Conservation (phyloP, 164 flowering plant species). For the Annona cherimola region DNA sequence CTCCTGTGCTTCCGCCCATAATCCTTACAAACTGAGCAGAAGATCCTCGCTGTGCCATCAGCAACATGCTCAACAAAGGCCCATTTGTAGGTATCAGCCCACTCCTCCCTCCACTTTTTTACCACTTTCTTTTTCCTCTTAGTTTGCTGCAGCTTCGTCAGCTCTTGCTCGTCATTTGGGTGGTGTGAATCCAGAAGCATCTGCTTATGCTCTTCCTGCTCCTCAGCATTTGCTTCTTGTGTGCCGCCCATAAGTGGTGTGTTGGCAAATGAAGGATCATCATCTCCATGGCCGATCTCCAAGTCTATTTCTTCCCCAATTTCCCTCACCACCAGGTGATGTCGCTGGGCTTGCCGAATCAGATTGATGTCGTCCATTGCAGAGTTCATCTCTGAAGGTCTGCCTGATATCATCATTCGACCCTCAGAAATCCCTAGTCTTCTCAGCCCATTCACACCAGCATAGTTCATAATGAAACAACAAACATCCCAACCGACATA, state of each 20-base stretch:
- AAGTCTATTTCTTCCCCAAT: conserved; percentile 92
- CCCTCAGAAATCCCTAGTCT: conserved; percentile 19
- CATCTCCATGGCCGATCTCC: conserved; percentile 93
- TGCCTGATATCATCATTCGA: conserved; percentile 68
- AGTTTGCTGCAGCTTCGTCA: conserved; percentile 44
- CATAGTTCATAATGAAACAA: background rate
- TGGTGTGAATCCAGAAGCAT: conserved; percentile 55
- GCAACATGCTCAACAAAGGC: conserved; percentile 79
- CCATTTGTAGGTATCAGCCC: conserved; percentile 99
- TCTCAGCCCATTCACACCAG: background rate
- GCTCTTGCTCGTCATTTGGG: conserved; percentile 59
- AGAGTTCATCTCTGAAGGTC: conserved; percentile 65
- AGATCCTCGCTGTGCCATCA: conserved; percentile 94
- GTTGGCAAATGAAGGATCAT: conserved; percentile 72
- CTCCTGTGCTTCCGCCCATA: conserved; percentile 96
- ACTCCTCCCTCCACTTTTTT: conserved; percentile 98
- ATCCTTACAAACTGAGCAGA: conserved; percentile 89
- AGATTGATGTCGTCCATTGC: conserved; percentile 90
- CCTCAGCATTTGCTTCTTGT: conserved; percentile 61
- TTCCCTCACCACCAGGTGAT: conserved; percentile 82
- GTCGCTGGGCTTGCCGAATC: conserved; percentile 85
- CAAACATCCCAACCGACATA: background rate
- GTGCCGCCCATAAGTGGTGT: conserved; percentile 56
- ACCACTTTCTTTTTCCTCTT: conserved; percentile 97
- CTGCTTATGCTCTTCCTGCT: conserved; percentile 69